Base-by-base conservation (phyloP, 805 yeast genomes). In the Allodekkera sacchari region DNA sequence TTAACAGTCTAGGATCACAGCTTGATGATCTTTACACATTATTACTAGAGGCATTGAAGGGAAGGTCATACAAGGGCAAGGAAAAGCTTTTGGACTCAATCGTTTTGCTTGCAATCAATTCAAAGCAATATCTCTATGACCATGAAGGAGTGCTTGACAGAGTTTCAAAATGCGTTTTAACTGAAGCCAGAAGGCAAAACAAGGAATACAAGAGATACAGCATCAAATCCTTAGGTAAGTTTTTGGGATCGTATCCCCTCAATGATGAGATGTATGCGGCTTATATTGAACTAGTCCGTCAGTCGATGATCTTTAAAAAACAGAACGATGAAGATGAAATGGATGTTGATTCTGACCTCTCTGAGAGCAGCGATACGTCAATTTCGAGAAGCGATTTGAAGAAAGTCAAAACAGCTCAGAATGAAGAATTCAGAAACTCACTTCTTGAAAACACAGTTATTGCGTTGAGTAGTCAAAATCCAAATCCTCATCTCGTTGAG, bases 21-120 rank as follows among this genome's bases (percentile, higher is more conserved):
- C 30, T 52, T 11, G 18, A 50, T 4, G 48, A 47, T n/a, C 50
- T 84, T 12, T 71, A 82, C 36, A 55, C 60, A 0, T 59, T 75
- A 6, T 59, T 84, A 28, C 50, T 82, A 12, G 66, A 65, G 18
- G 74, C 94, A 0, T 64, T 77, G 34, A 63, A 66, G 34, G 96
- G 96, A 1, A 72, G 94, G 37, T 71, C 89, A 7, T 89, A 95
- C 92, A 66, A 67, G 11, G 97, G 96, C 5, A 89, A 89, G 47
- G 96, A 87, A 43, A 54, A 64, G 18, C 68, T 92, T 1, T 59
- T 85, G 13, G 74, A 73, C 22, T 83, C 95, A 0, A 57, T 88
- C 33, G 80, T 83, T 0, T 55, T 72, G 2, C 62, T 82, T 20
- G 48, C 78, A 0, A 46, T 61, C 12, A 73, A 71, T 37, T 64